Evolutionary conservation across 1,284 basidiomycete species (phyloP).

Genomic region (Ceratorhiza oryzae-sativae): DNA sequence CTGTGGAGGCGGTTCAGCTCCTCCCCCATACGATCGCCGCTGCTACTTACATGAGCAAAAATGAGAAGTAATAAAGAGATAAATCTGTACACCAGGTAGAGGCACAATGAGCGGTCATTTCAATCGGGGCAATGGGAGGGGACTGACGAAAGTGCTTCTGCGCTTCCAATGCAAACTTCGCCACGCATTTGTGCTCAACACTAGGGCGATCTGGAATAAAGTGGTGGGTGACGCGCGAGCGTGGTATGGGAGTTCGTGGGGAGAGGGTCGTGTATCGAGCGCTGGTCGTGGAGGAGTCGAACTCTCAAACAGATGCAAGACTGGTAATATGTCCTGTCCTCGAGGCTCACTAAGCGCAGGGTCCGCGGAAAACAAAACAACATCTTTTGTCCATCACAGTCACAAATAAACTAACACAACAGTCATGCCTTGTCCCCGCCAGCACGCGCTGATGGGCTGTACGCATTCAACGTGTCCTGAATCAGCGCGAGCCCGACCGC

Average conservation of each 20-base stretch:
- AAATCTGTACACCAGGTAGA: constrained; percentile 34
- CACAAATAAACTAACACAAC: constrained; percentile 2
- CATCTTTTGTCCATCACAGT: constrained; percentile 21
- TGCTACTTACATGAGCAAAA: constrained; percentile 43
- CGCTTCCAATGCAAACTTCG: constrained; percentile 43
- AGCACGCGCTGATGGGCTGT: constrained; percentile 32
- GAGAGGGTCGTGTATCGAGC: constrained; percentile 16
- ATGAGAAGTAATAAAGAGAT: constrained; percentile 42
- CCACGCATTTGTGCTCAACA: constrained; percentile 43
- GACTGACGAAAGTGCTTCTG: constrained; percentile 43
- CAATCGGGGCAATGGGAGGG: constrained; percentile 15
- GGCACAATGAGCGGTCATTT: constrained; percentile 22
- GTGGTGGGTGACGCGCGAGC: neutral
- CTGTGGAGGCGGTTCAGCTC: constrained; percentile 51
- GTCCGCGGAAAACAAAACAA: constrained; percentile 1
- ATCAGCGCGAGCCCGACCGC: constrained; percentile 30
- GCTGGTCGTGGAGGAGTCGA: constrained; percentile 32
- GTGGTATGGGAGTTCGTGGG: constrained; percentile 25
- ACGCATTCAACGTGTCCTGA: constrained; percentile 35
- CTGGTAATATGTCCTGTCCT: constrained; percentile 15
- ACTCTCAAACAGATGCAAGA: constrained; percentile 20
- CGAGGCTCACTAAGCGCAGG: constrained; percentile 18
- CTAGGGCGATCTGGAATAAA: constrained; percentile 5
- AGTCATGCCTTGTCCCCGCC: neutral
- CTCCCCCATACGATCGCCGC: neutral